A percentile compares a stretch with the other conserved stretches of the same genome.
Evolutionary conservation across 2,329 filamentous ascomycete genomes (phyloP).

Genomic region (Berkeleyomyces rouxiae): DNA sequence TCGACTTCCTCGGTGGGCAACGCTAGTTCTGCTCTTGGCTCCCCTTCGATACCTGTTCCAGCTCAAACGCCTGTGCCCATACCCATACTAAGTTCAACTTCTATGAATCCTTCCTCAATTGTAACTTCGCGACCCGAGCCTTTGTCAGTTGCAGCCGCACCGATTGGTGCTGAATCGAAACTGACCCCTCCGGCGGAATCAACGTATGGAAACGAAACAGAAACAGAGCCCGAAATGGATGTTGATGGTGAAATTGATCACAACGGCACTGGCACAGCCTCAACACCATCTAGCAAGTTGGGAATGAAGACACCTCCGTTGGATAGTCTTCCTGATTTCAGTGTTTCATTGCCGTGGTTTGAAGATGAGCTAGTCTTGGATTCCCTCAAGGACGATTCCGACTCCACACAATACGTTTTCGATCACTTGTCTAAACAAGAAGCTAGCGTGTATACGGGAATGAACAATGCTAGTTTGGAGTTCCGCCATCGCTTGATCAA

Average conservation of each 20-base stretch:
- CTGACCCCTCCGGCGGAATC: constrained; percentile 15
- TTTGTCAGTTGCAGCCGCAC: neutral
- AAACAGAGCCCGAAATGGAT: constrained; percentile 21
- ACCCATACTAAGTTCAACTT: neutral
- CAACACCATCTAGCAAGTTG: constrained; percentile 21
- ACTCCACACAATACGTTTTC: constrained; percentile 30
- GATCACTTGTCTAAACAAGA: constrained; percentile 18
- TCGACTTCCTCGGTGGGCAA: neutral
- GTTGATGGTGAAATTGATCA: constrained; percentile 38
- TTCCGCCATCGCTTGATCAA: constrained; percentile 17
- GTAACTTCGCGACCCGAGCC: neutral
- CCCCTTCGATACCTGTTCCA: neutral
- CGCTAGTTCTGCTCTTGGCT: neutral
- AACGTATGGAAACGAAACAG: constrained; percentile 14
- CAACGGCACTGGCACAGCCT: constrained; percentile 33
- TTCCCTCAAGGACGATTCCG: constrained; percentile 24
- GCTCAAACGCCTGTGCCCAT: neutral
- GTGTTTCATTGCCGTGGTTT: constrained; percentile 15
- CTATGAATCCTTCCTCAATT: neutral
- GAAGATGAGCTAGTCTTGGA: constrained; percentile 20
- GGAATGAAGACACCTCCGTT: constrained; percentile 38
- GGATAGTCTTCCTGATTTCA: constrained; percentile 34
- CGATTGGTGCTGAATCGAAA: constrained; percentile 12
- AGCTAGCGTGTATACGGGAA: neutral
- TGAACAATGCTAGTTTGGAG: neutral